These are phyloP conservation scores for Colletotrichum spinosum DNA, from an alignment of 2,329 filamentous ascomycete genomes.

Conservation along the genomic window DNA sequence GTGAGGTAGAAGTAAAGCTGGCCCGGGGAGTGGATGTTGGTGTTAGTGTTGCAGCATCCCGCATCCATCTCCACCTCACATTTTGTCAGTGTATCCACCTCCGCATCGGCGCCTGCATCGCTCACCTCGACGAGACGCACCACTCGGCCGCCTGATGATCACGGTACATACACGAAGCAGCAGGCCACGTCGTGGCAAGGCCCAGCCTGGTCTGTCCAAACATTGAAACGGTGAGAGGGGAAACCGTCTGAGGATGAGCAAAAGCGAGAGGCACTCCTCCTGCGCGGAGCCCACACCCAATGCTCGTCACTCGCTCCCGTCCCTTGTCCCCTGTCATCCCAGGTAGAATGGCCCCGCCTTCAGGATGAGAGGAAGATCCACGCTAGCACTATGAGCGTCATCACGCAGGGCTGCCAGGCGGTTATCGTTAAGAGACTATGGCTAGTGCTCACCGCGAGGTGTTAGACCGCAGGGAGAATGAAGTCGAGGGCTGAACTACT, in stretches of 20 bases:
- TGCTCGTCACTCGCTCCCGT: background rate
- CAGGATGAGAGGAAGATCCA: constrained; percentile 6
- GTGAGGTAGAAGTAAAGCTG: constrained; percentile 2
- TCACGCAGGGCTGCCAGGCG: constrained; percentile 28
- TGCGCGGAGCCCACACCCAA: constrained; percentile 9
- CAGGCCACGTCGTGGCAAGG: constrained; percentile 3
- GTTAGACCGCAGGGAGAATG: constrained; percentile 24
- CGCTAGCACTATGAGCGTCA: constrained; percentile 27
- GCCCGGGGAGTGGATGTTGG: background rate
- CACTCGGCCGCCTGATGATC: constrained; percentile 19
- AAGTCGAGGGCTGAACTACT: constrained; percentile 7
- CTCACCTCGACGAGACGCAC: constrained; percentile 16
- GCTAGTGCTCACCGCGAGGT: background rate
- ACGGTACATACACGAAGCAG: constrained; percentile 27
- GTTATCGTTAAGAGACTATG: background rate
- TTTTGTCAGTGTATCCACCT: background rate
- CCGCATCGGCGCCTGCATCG: constrained; percentile 16
- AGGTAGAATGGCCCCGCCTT: constrained; percentile 19
- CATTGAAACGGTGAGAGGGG: constrained; percentile 18
- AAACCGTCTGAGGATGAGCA: constrained; percentile 9
- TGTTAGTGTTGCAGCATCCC: constrained; percentile 18
- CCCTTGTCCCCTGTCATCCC: constrained; percentile 19
- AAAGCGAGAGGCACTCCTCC: background rate
- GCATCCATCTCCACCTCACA: constrained; percentile 16
- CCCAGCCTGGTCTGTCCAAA: constrained; percentile 1